Percentiles rank a stretch among this genome's conserved stretches.
Conservation (phyloP, 2,329 filamentous ascomycete genomes). For the Hymenoscyphus infarciens region DNA sequence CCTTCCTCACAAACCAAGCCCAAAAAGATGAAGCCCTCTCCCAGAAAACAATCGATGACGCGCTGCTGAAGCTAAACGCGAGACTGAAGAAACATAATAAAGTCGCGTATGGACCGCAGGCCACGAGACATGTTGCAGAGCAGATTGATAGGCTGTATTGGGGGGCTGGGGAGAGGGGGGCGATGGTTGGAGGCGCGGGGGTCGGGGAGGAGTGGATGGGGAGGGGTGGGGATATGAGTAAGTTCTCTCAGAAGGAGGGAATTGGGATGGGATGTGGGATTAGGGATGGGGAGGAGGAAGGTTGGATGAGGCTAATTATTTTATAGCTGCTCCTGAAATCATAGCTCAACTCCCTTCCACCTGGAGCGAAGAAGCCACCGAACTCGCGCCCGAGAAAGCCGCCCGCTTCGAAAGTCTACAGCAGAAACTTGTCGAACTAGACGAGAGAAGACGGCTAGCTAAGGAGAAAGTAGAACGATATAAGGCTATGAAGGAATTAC, state of each 20-base stretch:
- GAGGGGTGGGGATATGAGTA: slow-evolving; percentile 35
- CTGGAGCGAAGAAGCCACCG: slow-evolving; percentile 38
- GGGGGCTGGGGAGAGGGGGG: slow-evolving; percentile 41
- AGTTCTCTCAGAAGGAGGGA: too few species aligned
- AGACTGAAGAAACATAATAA: slow-evolving; percentile 61
- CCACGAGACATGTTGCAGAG: slow-evolving; percentile 68
- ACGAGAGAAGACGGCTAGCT: slow-evolving; percentile 41
- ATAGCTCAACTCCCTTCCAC: slow-evolving; percentile 31
- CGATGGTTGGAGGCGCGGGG: slow-evolving; percentile 28
- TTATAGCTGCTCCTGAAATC: slow-evolving; percentile 21
- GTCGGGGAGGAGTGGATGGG: slow-evolving; percentile 42
- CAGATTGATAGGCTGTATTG: slow-evolving; percentile 67
- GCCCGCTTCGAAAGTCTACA: slow-evolving; percentile 50
- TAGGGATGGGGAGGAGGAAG: background rate
- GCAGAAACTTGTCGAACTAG: slow-evolving; percentile 47
- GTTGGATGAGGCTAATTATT: background rate
- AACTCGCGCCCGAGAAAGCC: slow-evolving; percentile 39
- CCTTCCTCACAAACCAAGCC: slow-evolving; percentile 42
- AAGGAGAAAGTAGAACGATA: slow-evolving; percentile 45
- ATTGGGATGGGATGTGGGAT: too few species aligned
- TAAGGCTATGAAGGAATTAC: slow-evolving; percentile 46
- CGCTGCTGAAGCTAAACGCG: slow-evolving; percentile 56
- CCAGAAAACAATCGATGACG: slow-evolving; percentile 52
- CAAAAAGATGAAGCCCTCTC: slow-evolving; percentile 38
- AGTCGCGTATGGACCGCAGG: slow-evolving; percentile 63